Conservation (phyloP, 441 rosid species). For the Corymbia calophylla region DNA sequence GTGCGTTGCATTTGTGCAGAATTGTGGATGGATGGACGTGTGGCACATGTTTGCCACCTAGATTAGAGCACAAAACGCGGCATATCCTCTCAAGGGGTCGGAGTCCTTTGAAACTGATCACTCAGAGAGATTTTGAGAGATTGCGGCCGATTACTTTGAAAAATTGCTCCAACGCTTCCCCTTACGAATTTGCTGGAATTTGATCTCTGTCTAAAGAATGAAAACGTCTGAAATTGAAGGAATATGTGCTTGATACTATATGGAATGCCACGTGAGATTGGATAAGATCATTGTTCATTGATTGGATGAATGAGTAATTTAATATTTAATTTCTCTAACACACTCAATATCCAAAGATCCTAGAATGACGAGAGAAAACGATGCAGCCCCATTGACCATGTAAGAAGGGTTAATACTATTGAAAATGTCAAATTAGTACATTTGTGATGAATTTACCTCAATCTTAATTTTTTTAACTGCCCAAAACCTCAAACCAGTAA, state of each 20-base stretch:
- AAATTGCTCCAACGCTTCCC: rapidly evolving
- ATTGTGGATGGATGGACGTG: not conserved
- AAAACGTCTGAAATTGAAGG: too few relatives aligned
- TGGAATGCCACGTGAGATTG: rapidly evolving
- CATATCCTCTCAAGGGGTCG: not conserved
- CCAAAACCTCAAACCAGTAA: too few relatives aligned
- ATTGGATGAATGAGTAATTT: rapidly evolving
- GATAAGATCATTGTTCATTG: too few relatives aligned
- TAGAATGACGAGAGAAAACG: rapidly evolving
- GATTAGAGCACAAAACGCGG: rapidly evolving
- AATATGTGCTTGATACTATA: rapidly evolving
- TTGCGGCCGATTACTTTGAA: rapidly evolving
- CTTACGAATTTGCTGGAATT: too few relatives aligned
- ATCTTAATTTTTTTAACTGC: too few relatives aligned
- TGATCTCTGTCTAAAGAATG: too few relatives aligned
- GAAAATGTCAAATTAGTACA: too few relatives aligned
- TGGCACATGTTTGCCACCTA: not conserved
- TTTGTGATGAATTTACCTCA: too few relatives aligned
- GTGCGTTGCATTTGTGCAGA: not conserved
- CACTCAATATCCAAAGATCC: too few relatives aligned
- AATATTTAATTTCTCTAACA: too few relatives aligned
- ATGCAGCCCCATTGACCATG: rapidly evolving
- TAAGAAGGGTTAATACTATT: not conserved
- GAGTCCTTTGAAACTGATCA: too few relatives aligned
- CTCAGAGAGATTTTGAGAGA: too few relatives aligned